These are phyloP conservation scores for Salvia miltiorrhiza DNA, from an alignment of 257 asterid genomes.

Conservation along the genomic window DNA sequence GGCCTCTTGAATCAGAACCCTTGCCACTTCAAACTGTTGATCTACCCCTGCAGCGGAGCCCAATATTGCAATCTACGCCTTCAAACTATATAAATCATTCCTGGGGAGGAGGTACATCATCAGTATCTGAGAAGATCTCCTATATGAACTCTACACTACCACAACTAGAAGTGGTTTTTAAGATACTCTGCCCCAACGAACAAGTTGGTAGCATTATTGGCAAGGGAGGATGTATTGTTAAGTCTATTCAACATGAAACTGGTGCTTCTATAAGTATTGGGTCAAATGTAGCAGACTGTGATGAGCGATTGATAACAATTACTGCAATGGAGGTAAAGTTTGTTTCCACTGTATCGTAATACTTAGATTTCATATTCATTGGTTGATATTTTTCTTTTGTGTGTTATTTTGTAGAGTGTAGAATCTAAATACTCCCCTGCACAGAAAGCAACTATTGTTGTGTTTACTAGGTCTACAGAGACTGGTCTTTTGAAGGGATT, in stretches of 20 bases:
- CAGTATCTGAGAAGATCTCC: constrained; percentile 32
- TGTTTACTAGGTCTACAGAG: constrained; percentile 49
- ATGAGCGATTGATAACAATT: constrained; percentile 58
- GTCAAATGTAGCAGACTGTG: constrained; percentile 43
- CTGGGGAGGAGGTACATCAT: constrained; percentile 20
- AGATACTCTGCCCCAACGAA: constrained; percentile 59
- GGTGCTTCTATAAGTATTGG: constrained; percentile 58
- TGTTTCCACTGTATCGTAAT: neutral
- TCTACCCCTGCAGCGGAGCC: constrained; percentile 33
- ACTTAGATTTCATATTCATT: constrained; percentile 9
- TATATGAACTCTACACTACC: constrained; percentile 27
- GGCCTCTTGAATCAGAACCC: constrained; percentile 31
- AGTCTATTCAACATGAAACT: constrained; percentile 47
- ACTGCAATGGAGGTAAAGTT: constrained; percentile 56
- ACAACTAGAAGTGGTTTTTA: constrained; percentile 50
- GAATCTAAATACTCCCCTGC: constrained; percentile 56
- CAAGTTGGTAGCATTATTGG: constrained; percentile 67
- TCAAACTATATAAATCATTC: constrained; percentile 33
- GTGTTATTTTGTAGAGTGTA: constrained; percentile 32
- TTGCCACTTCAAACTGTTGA: constrained; percentile 32
- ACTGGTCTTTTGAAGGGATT: constrained; percentile 30
- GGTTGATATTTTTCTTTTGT: constrained; percentile 11
- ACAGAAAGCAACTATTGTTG: constrained; percentile 49
- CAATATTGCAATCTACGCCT: constrained; percentile 32
- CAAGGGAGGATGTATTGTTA: constrained; percentile 64